phyloP scores from a whole-genome alignment of 148 eudicot species.

The Rhododendron henanense region DNA sequence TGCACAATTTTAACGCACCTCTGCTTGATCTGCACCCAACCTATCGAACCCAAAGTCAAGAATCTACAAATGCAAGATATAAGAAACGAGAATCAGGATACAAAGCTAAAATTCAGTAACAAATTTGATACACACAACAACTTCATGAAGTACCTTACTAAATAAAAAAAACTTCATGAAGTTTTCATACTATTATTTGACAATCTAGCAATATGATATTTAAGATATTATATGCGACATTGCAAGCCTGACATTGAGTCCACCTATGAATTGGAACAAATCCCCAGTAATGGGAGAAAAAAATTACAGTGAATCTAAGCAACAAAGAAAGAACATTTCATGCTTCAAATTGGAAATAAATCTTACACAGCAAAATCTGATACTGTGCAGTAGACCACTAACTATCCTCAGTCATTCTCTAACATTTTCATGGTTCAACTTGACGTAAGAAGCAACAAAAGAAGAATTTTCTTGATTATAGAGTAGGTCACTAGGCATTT shows the following conservation, averaged over 20 bases:
- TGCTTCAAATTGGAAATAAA: not conserved
- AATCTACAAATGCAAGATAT: conserved; percentile 42
- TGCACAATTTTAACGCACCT: conserved; percentile 38
- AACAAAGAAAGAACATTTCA: not conserved
- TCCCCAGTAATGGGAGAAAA: not conserved
- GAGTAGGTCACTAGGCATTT: not conserved
- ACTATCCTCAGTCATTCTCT: not conserved
- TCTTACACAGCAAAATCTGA: not conserved
- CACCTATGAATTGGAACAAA: not conserved
- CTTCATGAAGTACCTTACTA: not conserved
- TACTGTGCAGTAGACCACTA: not conserved
- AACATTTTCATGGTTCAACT: not conserved
- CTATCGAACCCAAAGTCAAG: conserved; percentile 98
- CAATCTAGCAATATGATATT: not conserved
- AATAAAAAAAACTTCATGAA: not conserved
- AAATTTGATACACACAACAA: not conserved
- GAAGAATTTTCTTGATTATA: not conserved
- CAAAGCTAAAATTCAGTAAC: not conserved
- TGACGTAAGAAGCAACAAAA: not conserved
- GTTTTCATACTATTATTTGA: not conserved
- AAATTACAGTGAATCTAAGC: no score
- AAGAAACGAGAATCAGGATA: not conserved
- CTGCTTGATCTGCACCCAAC: conserved; percentile 74
- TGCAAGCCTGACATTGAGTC: not conserved
- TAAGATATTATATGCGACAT: not conserved